Evolutionary conservation across 2,329 filamentous ascomycete genomes (phyloP).

Genomic region (Blumeria hordei): DNA sequence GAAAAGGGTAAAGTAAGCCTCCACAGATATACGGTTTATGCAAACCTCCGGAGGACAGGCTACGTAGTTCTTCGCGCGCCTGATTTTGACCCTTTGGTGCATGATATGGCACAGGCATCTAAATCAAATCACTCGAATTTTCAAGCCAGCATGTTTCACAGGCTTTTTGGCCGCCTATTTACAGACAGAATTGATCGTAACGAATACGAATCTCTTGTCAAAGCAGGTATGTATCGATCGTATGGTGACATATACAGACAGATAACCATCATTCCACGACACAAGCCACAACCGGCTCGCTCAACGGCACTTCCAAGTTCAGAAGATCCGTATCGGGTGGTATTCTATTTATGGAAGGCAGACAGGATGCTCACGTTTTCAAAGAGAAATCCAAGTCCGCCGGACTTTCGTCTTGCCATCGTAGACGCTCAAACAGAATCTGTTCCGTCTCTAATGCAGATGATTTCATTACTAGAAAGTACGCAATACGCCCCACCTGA

Average conservation of each 20-base stretch:
- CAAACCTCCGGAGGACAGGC: slow-evolving; percentile 58
- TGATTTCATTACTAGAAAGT: slow-evolving; percentile 46
- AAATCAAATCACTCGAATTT: slow-evolving; percentile 3
- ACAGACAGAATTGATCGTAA: slow-evolving; percentile 7
- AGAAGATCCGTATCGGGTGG: slow-evolving; percentile 38
- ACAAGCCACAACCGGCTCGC: slow-evolving; percentile 27
- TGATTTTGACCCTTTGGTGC: slow-evolving; percentile 19
- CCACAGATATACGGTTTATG: slow-evolving; percentile 72
- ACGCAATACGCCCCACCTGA: slow-evolving; percentile 42
- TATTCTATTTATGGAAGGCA: slow-evolving; percentile 67
- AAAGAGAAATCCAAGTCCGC: slow-evolving; percentile 53
- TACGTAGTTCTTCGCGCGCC: slow-evolving; percentile 58
- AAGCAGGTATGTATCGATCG: slow-evolving; percentile 38
- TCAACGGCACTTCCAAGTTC: slow-evolving; percentile 13
- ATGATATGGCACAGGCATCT: slow-evolving; percentile 4
- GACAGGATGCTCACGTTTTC: slow-evolving; percentile 34
- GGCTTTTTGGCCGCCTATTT: slow-evolving; percentile 14
- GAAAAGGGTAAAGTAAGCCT: slow-evolving; percentile 36
- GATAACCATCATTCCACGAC: slow-evolving; percentile 46
- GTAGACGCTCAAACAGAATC: slow-evolving; percentile 47
- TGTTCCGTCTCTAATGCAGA: slow-evolving; percentile 49
- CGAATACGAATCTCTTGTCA: slow-evolving; percentile 30
- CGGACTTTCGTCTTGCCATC: slow-evolving; percentile 70
- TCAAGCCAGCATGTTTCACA: slow-evolving; percentile 10
- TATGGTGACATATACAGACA: slow-evolving; percentile 52